Base-by-base conservation (phyloP, 257 asterid genomes). In the Solanum sejunctum region DNA sequence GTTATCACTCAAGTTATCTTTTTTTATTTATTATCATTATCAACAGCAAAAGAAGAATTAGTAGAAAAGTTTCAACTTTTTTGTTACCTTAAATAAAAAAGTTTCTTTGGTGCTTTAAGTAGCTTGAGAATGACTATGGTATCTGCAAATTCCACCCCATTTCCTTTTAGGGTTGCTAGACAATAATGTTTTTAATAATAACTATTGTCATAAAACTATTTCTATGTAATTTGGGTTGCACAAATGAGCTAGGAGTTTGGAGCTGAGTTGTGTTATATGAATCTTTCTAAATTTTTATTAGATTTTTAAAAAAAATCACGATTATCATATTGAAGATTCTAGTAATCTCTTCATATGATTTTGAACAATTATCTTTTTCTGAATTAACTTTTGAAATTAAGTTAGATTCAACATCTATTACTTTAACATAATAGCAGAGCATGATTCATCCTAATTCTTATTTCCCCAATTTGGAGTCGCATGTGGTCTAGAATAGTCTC, bases 81-180 rank as follows among this genome's bases (percentile, higher is more conserved):
- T 88, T 71, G 79, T 80, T 88, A 89, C 93, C 91, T 83, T 84
- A 89, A 89, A 88, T 87, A 78, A 80, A 72, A 90, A 90, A 89
- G 91, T 12, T 21, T 32, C 3, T 49, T 45, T 39, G 56, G 18
- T 89, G 39, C 43, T 85, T 86, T 57, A 72, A 60, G 88, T 85
- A 86, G 80, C 86, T 67, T 83, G 75, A 87, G 87, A 80, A 85
- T 83, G 87, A 83, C 87, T 84, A 79, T 61, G 85, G 89, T 84
- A 61, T n/a, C 85, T 64, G 80, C 78, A 57, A 87, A 84, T 85
- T 87, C 87, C 57, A 81, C 61, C 56, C 47, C 15, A 64, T 39
- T 85, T 84, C 18, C 15, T 41, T 55, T 63, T 23, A 12, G 26
- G 41, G 9, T 17, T 23, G 41, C 41, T 36, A 36, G 9, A 43